Evolutionary conservation across 495 filamentous ascomycete species (phyloP), one percentile per base, ranked within the genome.

Genomic region (Glutinoglossum americanum): DNA sequence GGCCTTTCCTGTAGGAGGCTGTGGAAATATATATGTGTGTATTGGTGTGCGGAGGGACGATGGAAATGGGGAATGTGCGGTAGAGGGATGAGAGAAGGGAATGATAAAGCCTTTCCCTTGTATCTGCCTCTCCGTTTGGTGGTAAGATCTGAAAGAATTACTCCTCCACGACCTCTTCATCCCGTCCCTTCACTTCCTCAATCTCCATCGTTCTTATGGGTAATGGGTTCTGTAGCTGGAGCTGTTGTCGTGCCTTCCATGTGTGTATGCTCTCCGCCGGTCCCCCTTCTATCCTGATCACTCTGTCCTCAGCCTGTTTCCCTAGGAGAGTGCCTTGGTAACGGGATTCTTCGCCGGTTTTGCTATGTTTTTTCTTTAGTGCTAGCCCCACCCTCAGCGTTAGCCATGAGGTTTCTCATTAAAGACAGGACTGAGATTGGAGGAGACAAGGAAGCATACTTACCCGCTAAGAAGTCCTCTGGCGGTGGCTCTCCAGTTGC

Each of bases 291-390:
- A 90, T 78, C 48, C 74, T 68, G 25, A 89, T 65, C 1, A 78
- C 74, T 62, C 79, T 77, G 39, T 82, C 80, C 57, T 89, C 84
- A 27, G 73, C 76, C 49, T 69, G 67, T 60, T 79, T 80, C 2
- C 89, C 89, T 11, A 96, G 68, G 0, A 87, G 73, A 4, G 89
- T 93, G 2, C 86, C 86, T 33, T 80, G 75, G 67, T 82, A 94
- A 60, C 88, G 77, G 10, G 82, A 80, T 60, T 90, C 85, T 61
- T 92, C 86, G 33, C 81, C 81, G 3, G 80, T 85, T 64, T 89
- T 89, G 67, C 78, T 85, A 66, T 90, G 83, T 59, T 88, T 90
- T 64, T 85, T 84, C 67, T 89, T 92, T 58, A 94, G 71, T 19
- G 57, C 68, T 66, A 44, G 3, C 23, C 53, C 37, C 3, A 15